Percentiles rank a stretch among this genome's conserved stretches.
These are phyloP conservation scores for Backusella liffmaniae DNA, from an alignment of 192 early-diverging fungal species.

Conservation along the genomic window DNA sequence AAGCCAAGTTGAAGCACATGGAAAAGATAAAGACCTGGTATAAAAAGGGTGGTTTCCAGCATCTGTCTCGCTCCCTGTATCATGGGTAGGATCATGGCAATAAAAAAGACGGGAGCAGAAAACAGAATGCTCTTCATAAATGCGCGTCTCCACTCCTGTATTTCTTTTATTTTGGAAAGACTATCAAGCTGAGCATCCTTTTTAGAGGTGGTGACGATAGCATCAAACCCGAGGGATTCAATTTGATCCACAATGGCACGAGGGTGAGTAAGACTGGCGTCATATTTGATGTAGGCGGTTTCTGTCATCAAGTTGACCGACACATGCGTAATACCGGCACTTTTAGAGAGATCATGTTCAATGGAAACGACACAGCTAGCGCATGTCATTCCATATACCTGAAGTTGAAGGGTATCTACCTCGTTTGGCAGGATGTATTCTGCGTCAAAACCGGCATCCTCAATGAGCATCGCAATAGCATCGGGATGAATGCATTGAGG, in stretches of 20 bases:
- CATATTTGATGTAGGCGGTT: constrained; percentile 69
- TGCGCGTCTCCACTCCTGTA: constrained; percentile 73
- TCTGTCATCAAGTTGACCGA: constrained; percentile 75
- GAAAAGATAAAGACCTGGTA: constrained; percentile 65
- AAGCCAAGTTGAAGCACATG: constrained; percentile 67
- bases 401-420: constrained; percentile 10
- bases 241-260: constrained; percentile 80
- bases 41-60: constrained; percentile 35
- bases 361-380: constrained; percentile 82
- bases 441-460: constrained; percentile 83
- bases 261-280: constrained; percentile 55
- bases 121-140: constrained; percentile 70
- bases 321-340: constrained; percentile 41
- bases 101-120: constrained; percentile 77
- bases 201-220: constrained; percentile 12
- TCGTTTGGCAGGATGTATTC: constrained; percentile 1
- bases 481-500: constrained; percentile 36
- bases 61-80: constrained; percentile 27
- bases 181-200: constrained; percentile 84
- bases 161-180: constrained; percentile 82
- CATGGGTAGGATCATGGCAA: constrained; percentile 75
- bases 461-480: constrained; percentile 65
- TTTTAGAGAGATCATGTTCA: constrained; percentile 51
- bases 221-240: constrained; percentile 64
- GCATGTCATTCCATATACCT: constrained; percentile 81